Percentiles rank a stretch among this genome's conserved stretches.
Conservation (phyloP, 768 basidiomycete species). For the Coprinopsis marcescibilis region DNA sequence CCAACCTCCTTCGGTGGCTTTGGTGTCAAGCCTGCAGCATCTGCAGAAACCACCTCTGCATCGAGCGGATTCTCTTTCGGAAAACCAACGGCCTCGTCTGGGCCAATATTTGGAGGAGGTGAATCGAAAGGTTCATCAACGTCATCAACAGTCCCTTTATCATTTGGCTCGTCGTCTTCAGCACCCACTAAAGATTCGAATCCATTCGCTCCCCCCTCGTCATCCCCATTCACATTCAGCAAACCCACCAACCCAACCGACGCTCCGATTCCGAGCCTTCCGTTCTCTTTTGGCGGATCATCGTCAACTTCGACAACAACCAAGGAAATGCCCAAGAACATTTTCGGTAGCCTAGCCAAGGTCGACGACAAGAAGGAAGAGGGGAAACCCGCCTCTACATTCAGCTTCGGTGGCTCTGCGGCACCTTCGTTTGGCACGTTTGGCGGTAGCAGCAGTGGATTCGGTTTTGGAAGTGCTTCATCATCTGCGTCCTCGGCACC, state of each 20-base stretch:
- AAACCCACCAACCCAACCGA: too few species aligned
- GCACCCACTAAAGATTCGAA: too few species aligned
- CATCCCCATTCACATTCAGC: conserved; percentile 7
- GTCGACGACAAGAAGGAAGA: conserved; percentile 8
- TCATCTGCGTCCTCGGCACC: neutral
- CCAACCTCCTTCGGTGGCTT: conserved; percentile 12
- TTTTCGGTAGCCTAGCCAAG: conserved; percentile 6
- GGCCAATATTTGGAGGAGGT: neutral
- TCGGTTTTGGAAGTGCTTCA: neutral
- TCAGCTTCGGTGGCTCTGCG: conserved; percentile 6
- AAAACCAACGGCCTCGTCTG: conserved; percentile 6
- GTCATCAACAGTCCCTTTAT: neutral
- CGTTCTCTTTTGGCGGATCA: neutral
- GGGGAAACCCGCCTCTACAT: conserved; percentile 1
- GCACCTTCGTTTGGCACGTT: conserved; percentile 7
- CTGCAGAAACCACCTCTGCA: neutral
- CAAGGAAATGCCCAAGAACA: conserved; percentile 4
- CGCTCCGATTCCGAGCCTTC: too few species aligned
- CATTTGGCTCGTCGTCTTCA: neutral
- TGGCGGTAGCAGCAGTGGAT: neutral
- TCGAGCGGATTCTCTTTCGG: too few species aligned
- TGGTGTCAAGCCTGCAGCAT: neutral
- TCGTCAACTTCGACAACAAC: conserved; percentile 5
- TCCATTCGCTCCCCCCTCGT: neutral
- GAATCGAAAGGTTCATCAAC: conserved; percentile 1